Base-by-base conservation (phyloP, 495 filamentous ascomycete species). In the Filosporella fistucella region DNA sequence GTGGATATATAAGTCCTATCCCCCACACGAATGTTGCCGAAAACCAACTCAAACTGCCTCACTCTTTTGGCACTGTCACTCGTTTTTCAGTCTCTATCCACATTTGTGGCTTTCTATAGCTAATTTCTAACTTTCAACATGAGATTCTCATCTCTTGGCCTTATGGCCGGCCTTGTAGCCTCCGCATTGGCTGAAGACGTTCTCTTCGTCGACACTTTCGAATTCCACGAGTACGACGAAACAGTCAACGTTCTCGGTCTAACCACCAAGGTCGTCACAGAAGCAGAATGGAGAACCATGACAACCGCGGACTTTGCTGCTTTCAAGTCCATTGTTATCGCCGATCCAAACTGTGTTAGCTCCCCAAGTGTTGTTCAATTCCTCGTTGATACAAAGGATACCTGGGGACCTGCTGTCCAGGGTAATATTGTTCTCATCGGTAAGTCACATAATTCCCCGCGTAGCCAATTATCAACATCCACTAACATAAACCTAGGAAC, bases 391-490 rank as follows among this genome's bases (percentile, higher is more conserved):
- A 63, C 66, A 18, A 64, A 60, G 35, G 44, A 39, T 12, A 40
- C 45, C 20, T 70, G 67, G 67, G 64, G 61, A 20, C 66, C 67
- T 5, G 66, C 62, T 23, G 50, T 70, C 10, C 50, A 54, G 13
- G 67, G 67, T 5, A 70, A 70, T 47, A 54, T 70, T 5, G 57
- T 70, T 12, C 21, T 70, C 24, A 63, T 69, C 23, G 67, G 67
- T 59, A 58, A 17, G 50, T 22, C 21, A n/a, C 14, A 4, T 18
- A 17, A 20, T 20, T 16, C 24, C 18, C 11, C 26, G 13, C 9
- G 28, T 2, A 11, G 17, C 26, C 25, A 33, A 24, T 28, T n/a
- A 45, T 6, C 24, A 2, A 35, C 30, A 36, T 22, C 7, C n/a
- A 64, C n/a, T n/a, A n/a, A n/a, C n/a, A n/a, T n/a, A n/a, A n/a